A percentile compares a stretch with the other conserved stretches of the same genome.
Conservation (phyloP, 768 basidiomycete genomes). For the Macrolepiota fuliginosa region DNA sequence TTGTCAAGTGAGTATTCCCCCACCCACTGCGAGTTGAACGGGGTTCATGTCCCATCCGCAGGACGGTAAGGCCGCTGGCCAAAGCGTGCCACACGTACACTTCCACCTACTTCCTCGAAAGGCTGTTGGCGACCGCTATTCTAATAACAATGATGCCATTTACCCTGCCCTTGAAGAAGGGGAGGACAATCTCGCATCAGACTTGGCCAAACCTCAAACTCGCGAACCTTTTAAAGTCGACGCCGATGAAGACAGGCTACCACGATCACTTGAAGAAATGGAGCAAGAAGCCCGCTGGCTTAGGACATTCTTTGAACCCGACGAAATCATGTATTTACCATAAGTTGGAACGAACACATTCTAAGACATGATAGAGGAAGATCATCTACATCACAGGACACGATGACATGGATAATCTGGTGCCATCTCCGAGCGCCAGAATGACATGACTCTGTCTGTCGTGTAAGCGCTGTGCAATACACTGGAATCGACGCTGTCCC, state of each 20-base stretch:
- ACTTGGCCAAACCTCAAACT: slow-evolving; percentile 31
- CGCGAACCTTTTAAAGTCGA: slow-evolving; percentile 52
- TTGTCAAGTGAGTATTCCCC: slow-evolving; percentile 63
- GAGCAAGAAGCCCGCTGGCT: slow-evolving; percentile 75
- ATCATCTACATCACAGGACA: background rate
- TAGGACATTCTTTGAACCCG: slow-evolving; percentile 46
- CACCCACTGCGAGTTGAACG: background rate
- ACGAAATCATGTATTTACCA: slow-evolving; percentile 3
- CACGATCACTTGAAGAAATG: slow-evolving; percentile 74
- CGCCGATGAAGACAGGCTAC: slow-evolving; percentile 64
- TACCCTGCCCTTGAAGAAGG: slow-evolving; percentile 76
- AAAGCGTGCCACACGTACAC: slow-evolving; percentile 89
- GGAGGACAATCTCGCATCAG: slow-evolving; percentile 47
- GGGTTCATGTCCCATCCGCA: slow-evolving; percentile 23
- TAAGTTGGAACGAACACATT: background rate
- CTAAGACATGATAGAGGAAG: background rate
- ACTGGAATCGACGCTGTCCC: slow-evolving; percentile 30
- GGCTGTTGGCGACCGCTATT: slow-evolving; percentile 63
- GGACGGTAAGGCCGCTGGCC: slow-evolving; percentile 87
- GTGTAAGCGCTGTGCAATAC: slow-evolving; percentile 2
- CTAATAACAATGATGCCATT: slow-evolving; percentile 63
- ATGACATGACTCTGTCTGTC: background rate
- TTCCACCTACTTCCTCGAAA: slow-evolving; percentile 90
- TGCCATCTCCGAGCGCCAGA: slow-evolving; percentile 4
- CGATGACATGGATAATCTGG: background rate